Base-by-base conservation (phyloP, 2,329 filamentous ascomycete genomes). In the Fusarium verrucosum region DNA sequence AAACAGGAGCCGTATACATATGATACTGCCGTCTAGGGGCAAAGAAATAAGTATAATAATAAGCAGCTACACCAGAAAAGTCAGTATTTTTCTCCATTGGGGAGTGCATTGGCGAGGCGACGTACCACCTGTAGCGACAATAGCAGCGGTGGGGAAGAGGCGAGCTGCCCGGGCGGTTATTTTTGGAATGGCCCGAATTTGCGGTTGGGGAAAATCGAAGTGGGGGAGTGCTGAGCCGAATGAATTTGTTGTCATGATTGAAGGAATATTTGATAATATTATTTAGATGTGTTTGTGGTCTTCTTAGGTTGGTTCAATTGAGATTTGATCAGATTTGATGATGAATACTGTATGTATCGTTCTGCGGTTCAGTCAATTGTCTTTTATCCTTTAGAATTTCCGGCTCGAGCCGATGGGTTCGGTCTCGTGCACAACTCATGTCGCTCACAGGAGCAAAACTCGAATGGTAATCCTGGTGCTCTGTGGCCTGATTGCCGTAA, bases 191-290 rank as follows among this genome's bases (percentile, higher is more conserved):
- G 30, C 30, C 16, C 11, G 14, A n/a, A 32, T n/a, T 38, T 22
- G 10, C 7, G 44, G 51, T 4, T 35, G 36, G 17, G 36, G 51
- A 10, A 54, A 41, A 28, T 40, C 44, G 19, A 54, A 54, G 45
- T 23, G 51, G 36, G 51, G 44, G 13, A 50, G 44, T 0, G 35
- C 35, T 17, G 35, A 38, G 14, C 45, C 44, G 36, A 33, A 54
- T 23, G 44, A 41, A 50, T 50, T 54, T 41, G 51, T 50, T 14
- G 51, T 54, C 51, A 54, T 54, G n/a, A 17, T 17, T 40, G 20
- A n/a, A 28, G 10, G 20, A n/a, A 28, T 7, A 13, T 14, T 14
- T 22, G 19, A 26, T 22, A 17, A 16, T 16, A 2, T 26, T 47
- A 33, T 26, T 26, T 16, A 32, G 16, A 16, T 32, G 28, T 32